Percentiles rank a stretch among this genome's conserved stretches.
These are phyloP conservation scores for Sporodiniella umbellata DNA, from an alignment of 371 early-diverging fungal species.

Conservation along the genomic window DNA sequence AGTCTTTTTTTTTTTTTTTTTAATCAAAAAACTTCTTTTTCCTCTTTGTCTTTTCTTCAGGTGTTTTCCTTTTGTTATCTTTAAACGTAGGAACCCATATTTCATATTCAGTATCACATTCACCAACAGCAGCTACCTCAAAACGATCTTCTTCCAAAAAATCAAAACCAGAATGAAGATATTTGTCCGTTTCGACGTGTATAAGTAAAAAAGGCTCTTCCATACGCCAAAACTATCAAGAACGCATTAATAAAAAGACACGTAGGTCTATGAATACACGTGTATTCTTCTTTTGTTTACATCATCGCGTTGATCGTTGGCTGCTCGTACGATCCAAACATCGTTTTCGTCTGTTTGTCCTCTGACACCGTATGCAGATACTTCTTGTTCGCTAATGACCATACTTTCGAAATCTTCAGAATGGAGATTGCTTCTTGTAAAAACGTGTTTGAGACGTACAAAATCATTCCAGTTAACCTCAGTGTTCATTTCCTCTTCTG, in stretches of 20 bases:
- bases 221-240: conserved; percentile 47
- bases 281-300: not conserved
- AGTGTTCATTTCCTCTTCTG: conserved; percentile 40
- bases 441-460: conserved; percentile 52
- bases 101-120: conserved; percentile 53
- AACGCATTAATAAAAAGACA: not conserved
- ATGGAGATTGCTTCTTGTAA: conserved; percentile 54
- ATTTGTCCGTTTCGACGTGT: conserved; percentile 48
- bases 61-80: too few relatives aligned
- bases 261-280: not conserved
- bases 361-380: conserved; percentile 53
- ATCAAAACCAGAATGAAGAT: conserved; percentile 46
- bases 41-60: too few relatives aligned
- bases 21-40: too few relatives aligned
- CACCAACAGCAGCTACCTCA: conserved; percentile 49
- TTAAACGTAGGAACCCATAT: conserved; percentile 42
- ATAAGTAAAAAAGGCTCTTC: conserved; percentile 45
- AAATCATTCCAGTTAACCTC: conserved; percentile 48
- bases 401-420: conserved; percentile 55
- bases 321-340: conserved; percentile 49
- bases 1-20: too few relatives aligned
- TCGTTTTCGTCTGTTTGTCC: conserved; percentile 54
- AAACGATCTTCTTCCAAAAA: conserved; percentile 31
- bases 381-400: conserved; percentile 59
- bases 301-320: conserved; percentile 34